Conservation (phyloP, 2,329 filamentous ascomycete species). For the Pestalotiopsis fici region DNA sequence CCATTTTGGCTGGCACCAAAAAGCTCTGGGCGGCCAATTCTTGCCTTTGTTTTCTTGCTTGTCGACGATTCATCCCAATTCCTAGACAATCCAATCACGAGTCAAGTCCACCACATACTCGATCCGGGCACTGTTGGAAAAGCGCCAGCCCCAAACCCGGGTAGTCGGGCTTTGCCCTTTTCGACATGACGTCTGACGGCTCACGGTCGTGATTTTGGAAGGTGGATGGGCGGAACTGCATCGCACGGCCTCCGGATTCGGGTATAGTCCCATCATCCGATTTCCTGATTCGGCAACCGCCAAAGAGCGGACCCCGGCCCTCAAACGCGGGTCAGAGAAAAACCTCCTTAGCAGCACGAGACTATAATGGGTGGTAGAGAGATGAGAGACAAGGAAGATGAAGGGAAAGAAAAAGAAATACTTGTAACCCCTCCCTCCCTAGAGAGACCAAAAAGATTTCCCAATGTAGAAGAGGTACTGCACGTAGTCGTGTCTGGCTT, state of each 20-base stretch:
- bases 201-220: neutral
- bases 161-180: neutral
- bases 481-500: neutral
- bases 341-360: neutral
- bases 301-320: neutral
- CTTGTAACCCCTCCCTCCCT: neutral
- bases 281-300: slow-evolving; percentile 10
- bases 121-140: neutral
- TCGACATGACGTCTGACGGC: neutral
- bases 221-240: neutral
- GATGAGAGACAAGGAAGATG: neutral
- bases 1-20: neutral
- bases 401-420: neutral
- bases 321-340: slow-evolving; percentile 1
- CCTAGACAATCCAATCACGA: neutral
- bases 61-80: neutral
- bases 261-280: slow-evolving; percentile 2
- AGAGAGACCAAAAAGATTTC: neutral
- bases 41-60: neutral
- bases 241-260: slow-evolving; percentile 2
- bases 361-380: neutral
- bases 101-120: neutral
- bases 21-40: neutral
- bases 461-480: neutral
- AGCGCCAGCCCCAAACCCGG: neutral